Evolutionary conservation across 2,329 filamentous ascomycete species (phyloP), one percentile per base, ranked within the genome.

Genomic region (Alternaria longipes): DNA sequence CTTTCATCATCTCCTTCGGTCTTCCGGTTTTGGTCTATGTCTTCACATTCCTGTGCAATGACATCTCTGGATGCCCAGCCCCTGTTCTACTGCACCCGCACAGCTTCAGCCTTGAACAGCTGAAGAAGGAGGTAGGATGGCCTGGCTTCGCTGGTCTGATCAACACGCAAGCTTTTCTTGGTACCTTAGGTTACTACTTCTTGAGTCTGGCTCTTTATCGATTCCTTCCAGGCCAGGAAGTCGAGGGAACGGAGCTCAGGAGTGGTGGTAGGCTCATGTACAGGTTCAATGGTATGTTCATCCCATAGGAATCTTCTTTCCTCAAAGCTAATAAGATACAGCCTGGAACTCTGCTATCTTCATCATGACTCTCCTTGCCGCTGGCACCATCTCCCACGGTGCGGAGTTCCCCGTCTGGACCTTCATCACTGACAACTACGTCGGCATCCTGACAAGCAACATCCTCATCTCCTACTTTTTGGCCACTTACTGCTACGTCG

Each of bases 341-440:
- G 92, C 92, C 9, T 90, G 95, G 78, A 82, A 84, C 65, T 93
- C 92, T n/a, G 90, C 90, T 62, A 79, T 93, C 56, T 84, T 91
- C 64, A 94, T 90, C 52, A 83, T 97, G 45, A 84, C 85, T n/a
- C 83, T 90, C 6, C 86, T 90, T 54, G 88, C 88, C 34, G 89
- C 89, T 8, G 94, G 93, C 50, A 97, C 93, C 3, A 80, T 89
- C 40, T 80, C 89, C 4, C 87, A 94, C 69, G 94, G 94, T 58
- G 88, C 92, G 53, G 85, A 94, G 20, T 97, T 97, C 72, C 86
- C 88, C 8, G 86, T 97, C 53, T 99, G 94, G 94, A 92, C 90
- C 26, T 98, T 93, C 80, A 93, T 98, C 74, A 90, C 91, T 82
- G 90, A 97, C 76, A 94, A 98, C 82, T 96, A 94, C 76, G 74